Base-by-base conservation (phyloP, 2,329 filamentous ascomycete genomes). In the Penicillium paneum region DNA sequence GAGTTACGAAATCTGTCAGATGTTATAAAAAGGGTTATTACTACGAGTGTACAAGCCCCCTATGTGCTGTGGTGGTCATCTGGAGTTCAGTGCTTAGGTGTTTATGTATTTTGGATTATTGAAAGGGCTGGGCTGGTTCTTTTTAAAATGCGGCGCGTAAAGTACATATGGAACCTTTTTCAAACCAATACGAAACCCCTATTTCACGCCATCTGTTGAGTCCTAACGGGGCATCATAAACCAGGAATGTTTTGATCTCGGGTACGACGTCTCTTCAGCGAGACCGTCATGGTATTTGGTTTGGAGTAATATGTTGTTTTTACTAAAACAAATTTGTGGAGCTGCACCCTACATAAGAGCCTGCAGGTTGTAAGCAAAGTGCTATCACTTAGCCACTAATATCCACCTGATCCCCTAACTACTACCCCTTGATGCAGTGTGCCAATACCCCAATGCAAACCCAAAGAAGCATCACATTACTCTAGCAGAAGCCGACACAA, bases 11-110 rank as follows among this genome's bases (percentile, higher is more conserved):
- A n/a, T 29, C 3, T 36, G 29, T 50, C 10, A 29, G 12, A 29
- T 49, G 41, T 17, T 49, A 49, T 26, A 49, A 48, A 46, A 53
- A 35, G 17, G 29, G 28, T 31, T n/a, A 34, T 44, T 26, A 49
- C 35, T 41, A 35, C 7, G 17, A 52, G 36, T n/a, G 15, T n/a
- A 48, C 7, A 21, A 10, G 13, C 12, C 5, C 8, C 13, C 35
- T 3, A 12, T 40, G 29, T 40, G 19, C 17, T 36, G 29, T 34
- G 28, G 42, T 21, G 43, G 19, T n/a, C 24, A 17, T 34, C 19
- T 4, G 50, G 50, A 45, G 48, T 50, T 44, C 10, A 43, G 19
- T 24, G 21, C 19, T 41, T 32, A 15, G 47, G 47, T 31, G 38
- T 49, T 49, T 49, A 10, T 34, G 26, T n/a, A 12, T 32, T 11